phyloP scores from a whole-genome alignment of 2,329 filamentous ascomycete species.

The Calonectria montana region DNA sequence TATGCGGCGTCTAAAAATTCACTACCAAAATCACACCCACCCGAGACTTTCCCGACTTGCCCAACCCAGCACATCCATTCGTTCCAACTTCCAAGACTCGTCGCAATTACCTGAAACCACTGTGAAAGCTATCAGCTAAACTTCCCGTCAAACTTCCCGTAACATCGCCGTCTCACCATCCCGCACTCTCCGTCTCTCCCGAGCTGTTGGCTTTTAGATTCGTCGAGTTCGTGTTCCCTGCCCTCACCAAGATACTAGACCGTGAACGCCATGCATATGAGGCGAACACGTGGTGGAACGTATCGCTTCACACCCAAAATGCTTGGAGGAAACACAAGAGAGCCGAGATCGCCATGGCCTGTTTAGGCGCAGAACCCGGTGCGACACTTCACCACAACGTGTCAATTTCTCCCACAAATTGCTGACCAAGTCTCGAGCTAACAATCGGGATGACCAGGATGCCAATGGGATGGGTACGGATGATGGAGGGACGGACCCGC shows the following conservation, averaged over 20 bases:
- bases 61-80: constrained; percentile 13
- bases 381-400: constrained; percentile 11
- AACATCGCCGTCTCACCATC: constrained; percentile 19
- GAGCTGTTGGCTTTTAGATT: neutral
- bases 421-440: constrained; percentile 21
- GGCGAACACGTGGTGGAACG: constrained; percentile 8
- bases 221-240: neutral
- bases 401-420: constrained; percentile 15
- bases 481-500: constrained; percentile 21
- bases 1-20: constrained; percentile 22
- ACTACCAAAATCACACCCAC: constrained; percentile 19
- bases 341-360: constrained; percentile 19
- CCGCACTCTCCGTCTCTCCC: neutral
- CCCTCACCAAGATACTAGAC: neutral
- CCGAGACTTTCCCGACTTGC: constrained; percentile 16
- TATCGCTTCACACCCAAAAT: neutral
- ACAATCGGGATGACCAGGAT: constrained; percentile 16
- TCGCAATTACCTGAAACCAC: constrained; percentile 25
- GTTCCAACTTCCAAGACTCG: neutral
- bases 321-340: neutral
- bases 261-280: constrained; percentile 8
- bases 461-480: constrained; percentile 12
- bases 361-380: constrained; percentile 12
- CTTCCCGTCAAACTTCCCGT: constrained; percentile 1
- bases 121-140: constrained; percentile 12